These are phyloP conservation scores for Cymbidium sinense DNA, from an alignment of 106 monocot genomes.

Conservation along the genomic window DNA sequence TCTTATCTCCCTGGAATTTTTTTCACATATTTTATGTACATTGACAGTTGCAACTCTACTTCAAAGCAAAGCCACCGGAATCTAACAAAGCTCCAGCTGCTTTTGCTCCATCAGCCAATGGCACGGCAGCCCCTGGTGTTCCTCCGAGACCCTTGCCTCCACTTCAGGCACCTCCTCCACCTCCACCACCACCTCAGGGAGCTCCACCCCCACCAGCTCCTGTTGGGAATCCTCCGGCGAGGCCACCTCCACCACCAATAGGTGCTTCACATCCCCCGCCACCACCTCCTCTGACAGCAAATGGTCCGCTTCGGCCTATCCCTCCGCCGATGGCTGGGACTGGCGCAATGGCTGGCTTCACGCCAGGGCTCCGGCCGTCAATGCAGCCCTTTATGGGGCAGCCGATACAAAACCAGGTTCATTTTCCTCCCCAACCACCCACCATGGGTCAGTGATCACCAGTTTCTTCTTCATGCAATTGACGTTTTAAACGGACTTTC, in stretches of 20 bases:
- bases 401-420: constrained; percentile 26
- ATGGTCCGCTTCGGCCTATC: constrained; percentile 52
- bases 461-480: not conserved
- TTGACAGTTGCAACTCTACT: constrained; percentile 82
- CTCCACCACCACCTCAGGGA: constrained; percentile 46
- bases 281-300: constrained; percentile 36
- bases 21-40: not conserved
- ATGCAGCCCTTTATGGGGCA: constrained; percentile 19
- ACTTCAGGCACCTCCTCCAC: constrained; percentile 44
- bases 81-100: constrained; percentile 44
- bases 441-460: constrained; percentile 23
- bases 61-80: constrained; percentile 81
- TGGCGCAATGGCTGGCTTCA: constrained; percentile 58
- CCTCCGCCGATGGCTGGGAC: constrained; percentile 45
- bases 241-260: constrained; percentile 30
- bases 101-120: constrained; percentile 35
- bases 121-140: constrained; percentile 41
- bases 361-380: constrained; percentile 21
- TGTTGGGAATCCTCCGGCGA: constrained; percentile 10
- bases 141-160: constrained; percentile 52
- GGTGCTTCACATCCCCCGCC: constrained; percentile 40
- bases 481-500: not conserved
- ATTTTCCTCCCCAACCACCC: constrained; percentile 26
- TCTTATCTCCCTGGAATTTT: not conserved
- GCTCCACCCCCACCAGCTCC: constrained; percentile 26